Evolutionary conservation across 1,284 basidiomycete genomes (phyloP).

Genomic region (Puccinia triticina): DNA sequence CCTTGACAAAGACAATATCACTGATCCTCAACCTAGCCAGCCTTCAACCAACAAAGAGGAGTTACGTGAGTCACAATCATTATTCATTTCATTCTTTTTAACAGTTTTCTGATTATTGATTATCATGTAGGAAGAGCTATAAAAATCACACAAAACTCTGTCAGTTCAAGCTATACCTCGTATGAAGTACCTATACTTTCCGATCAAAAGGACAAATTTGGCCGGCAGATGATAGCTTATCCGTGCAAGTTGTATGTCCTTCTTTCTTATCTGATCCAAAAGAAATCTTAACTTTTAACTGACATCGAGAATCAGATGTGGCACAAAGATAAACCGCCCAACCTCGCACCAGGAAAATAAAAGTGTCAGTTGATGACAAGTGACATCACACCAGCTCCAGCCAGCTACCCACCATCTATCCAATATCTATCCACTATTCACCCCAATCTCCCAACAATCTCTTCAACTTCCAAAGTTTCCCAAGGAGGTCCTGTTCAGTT

Average conservation of each 20-base stretch:
- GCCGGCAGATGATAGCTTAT: conserved; percentile 24
- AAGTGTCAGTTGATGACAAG: too few relatives aligned
- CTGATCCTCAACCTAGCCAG: conserved; percentile 21
- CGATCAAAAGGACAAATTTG: conserved; percentile 20
- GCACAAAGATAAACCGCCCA: too few relatives aligned
- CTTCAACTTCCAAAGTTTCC: too few relatives aligned
- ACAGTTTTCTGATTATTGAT: conserved; percentile 12
- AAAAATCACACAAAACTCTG: neutral
- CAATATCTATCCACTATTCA: too few relatives aligned
- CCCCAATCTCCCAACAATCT: too few relatives aligned
- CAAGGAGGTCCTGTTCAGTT: too few relatives aligned
- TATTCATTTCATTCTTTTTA: conserved; percentile 8
- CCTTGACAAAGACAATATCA: conserved; percentile 4
- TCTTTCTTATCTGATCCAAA: neutral
- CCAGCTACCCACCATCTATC: too few relatives aligned
- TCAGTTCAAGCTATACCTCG: conserved; percentile 20
- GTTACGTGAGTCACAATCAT: conserved; percentile 6
- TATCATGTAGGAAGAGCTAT: conserved; percentile 18
- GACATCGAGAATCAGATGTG: conserved; percentile 9
- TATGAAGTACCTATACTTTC: conserved; percentile 24
- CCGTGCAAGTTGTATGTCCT: neutral
- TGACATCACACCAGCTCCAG: too few relatives aligned
- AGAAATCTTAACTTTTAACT: neutral
- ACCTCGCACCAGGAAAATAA: too few relatives aligned
- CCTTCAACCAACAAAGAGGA: conserved; percentile 15